Evolutionary conservation across 2,329 filamentous ascomycete genomes (phyloP), one percentile per base, ranked within the genome.

Genomic region (Helminthosporium solani): DNA sequence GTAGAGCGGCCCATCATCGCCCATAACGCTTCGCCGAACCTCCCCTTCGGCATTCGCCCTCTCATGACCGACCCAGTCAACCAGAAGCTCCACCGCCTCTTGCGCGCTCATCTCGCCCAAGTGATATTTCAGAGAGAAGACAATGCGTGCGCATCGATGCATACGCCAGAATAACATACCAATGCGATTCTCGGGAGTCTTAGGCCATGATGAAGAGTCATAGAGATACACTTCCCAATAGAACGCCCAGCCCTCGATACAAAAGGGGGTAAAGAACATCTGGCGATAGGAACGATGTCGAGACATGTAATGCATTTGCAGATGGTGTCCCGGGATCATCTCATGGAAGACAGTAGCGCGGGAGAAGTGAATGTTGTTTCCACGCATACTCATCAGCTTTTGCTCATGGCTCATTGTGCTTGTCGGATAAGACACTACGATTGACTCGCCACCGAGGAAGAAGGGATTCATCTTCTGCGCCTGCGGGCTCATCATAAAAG

Each of bases 151-250:
- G 53, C 80, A 83, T 21, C 81, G 77, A 59, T 84, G 81, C 76
- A 84, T 82, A 12, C 79, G 73, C 81, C 81, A 84, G 60, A 83
- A 84, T 7, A 84, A 64, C 51, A 81, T 79, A 0, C 81, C 81
- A 18, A 84, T 73, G 31, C 73, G 72, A 50, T 83, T 77, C 47
- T 79, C 75, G 0, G 80, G 71, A 0, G 71, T 70, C 3, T 68
- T 66, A 45, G 76, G 73, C 48, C 53, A 56, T 54, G 82, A 83
- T 23, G 72, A 72, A 21, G 77, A 71, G 33, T 78, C 64, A 79
- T 79, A 84, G 14, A 84, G 70, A 15, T 81, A 59, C 54, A 82
- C 70, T 64, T 84, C 81, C 80, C 80, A 83, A 59, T 84, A 84
- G 53, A 82, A 73, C 8, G 80, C 77, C 80, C 80, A 83, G 15